These are phyloP conservation scores for Discostella pseudostelligera DNA, from an alignment of 108 stramenopile genomes.

Conservation along the genomic window DNA sequence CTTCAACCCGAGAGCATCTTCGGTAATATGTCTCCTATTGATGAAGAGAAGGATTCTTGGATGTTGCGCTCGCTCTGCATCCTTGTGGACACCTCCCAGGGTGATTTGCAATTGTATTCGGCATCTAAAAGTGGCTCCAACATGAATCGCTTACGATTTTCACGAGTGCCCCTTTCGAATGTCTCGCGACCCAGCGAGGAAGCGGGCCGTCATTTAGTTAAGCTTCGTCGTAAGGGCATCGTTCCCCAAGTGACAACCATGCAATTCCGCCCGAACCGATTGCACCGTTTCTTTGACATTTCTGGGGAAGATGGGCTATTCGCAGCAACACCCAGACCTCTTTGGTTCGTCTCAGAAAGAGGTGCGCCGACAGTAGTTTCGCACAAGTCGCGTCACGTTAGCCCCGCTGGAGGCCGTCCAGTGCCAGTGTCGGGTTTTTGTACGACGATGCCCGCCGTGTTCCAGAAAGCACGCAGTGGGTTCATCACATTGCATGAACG, in stretches of 20 bases:
- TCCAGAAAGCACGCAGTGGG: slow-evolving; percentile 44
- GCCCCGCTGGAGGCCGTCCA: slow-evolving; percentile 73
- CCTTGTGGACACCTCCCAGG: slow-evolving; percentile 61
- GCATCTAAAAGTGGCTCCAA: slow-evolving; percentile 22
- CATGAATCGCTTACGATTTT: slow-evolving; percentile 37
- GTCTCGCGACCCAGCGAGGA: slow-evolving; percentile 70
- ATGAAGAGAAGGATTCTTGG: slow-evolving; percentile 28
- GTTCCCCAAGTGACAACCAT: slow-evolving; percentile 16
- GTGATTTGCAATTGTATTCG: slow-evolving; percentile 69
- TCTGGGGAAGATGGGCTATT: slow-evolving; percentile 80
- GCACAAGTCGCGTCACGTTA: slow-evolving; percentile 76
- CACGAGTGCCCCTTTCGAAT: slow-evolving; percentile 51
- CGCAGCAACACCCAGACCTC: slow-evolving; percentile 64
- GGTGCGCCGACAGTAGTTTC: slow-evolving; percentile 59
- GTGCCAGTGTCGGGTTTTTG: slow-evolving; percentile 77
- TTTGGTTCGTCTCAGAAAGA: slow-evolving; percentile 81
- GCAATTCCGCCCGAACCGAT: slow-evolving; percentile 58
- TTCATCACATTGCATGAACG: slow-evolving; percentile 86
- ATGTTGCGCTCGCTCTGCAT: slow-evolving; percentile 62
- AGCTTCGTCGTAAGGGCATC: slow-evolving; percentile 72
- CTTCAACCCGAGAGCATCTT: slow-evolving; percentile 8
- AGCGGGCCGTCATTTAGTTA: slow-evolving; percentile 62
- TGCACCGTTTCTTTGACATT: slow-evolving; percentile 60
- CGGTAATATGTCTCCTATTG: slow-evolving; percentile 4
- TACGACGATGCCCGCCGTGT: slow-evolving; percentile 41